These are phyloP conservation scores for Erysimum cheiranthoides DNA, from an alignment of 345 rosid genomes.

Conservation along the genomic window DNA sequence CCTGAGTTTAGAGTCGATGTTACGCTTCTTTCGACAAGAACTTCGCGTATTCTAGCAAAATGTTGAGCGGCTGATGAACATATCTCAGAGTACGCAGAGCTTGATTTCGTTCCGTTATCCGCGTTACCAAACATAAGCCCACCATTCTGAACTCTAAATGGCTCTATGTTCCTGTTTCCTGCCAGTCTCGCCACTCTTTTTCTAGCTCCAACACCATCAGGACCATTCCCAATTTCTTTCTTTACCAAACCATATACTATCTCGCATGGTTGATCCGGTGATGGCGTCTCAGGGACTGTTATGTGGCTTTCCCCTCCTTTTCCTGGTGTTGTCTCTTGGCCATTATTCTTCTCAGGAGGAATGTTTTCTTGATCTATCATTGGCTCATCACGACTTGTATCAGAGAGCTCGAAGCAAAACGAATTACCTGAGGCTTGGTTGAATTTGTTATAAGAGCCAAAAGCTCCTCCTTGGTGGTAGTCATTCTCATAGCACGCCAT, in stretches of 20 bases:
- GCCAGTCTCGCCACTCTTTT: constrained; percentile 76
- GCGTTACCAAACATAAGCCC: constrained; percentile 63
- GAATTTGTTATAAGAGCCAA: constrained; percentile 55
- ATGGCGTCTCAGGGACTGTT: constrained; percentile 98
- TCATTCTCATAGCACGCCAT: constrained; percentile 84
- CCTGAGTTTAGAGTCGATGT: constrained; percentile 91
- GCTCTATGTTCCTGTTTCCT: constrained; percentile 63
- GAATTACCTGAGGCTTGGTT: constrained; percentile 65
- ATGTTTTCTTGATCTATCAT: constrained; percentile 78
- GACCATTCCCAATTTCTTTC: constrained; percentile 75
- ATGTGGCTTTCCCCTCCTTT: constrained; percentile 73
- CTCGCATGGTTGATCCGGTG: constrained; percentile 93
- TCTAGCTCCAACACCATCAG: constrained; percentile 70
- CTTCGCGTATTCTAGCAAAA: constrained; percentile 91
- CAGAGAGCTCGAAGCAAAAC: constrained; percentile 78
- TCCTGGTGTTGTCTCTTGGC: constrained; percentile 79
- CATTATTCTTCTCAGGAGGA: constrained; percentile 68
- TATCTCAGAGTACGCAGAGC: constrained; percentile 81
- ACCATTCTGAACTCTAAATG: constrained; percentile 64
- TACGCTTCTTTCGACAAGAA: constrained; percentile 89
- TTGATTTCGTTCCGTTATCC: constrained; percentile 59
- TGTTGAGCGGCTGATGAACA: constrained; percentile 91
- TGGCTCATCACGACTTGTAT: constrained; percentile 55
- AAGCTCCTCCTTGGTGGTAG: constrained; percentile 61
- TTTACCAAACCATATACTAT: constrained; percentile 54